A percentile compares a stretch with the other conserved stretches of the same genome.
phyloP scores from a whole-genome alignment of 345 rosid genomes.

The Lumnitzera racemosa region DNA sequence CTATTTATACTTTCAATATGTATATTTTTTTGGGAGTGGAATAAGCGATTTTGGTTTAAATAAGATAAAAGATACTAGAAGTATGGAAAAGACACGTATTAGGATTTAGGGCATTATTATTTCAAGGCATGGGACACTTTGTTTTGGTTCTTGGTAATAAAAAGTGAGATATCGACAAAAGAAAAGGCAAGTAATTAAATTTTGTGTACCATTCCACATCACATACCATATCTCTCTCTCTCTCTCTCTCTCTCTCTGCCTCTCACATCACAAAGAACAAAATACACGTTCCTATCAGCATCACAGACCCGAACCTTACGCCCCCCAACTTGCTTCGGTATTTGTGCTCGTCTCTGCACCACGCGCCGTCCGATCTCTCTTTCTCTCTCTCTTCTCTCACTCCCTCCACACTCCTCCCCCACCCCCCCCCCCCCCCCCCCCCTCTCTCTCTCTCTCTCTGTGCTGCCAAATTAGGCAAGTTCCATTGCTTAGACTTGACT shows the following conservation, averaged over 20 bases:
- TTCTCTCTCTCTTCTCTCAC: neutral
- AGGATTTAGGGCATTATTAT: too few relatives aligned
- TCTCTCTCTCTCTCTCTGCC: constrained; percentile 7
- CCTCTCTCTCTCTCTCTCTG: neutral
- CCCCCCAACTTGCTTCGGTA: constrained; percentile 10
- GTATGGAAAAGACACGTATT: too few relatives aligned
- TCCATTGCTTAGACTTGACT: neutral
- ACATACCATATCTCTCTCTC: constrained; percentile 11
- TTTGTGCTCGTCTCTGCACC: constrained; percentile 15
- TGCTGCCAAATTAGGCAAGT: constrained; percentile 7
- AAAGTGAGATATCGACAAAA: too few relatives aligned
- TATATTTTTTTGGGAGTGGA: too few relatives aligned
- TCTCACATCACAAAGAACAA: neutral
- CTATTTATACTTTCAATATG: too few relatives aligned
- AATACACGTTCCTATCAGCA: constrained; percentile 27
- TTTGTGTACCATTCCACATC: constrained; percentile 21
- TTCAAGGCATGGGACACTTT: too few relatives aligned
- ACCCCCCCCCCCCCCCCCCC: neutral
- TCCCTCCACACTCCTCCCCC: neutral
- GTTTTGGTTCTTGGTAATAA: too few relatives aligned
- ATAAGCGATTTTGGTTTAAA: too few relatives aligned
- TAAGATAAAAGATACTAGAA: too few relatives aligned
- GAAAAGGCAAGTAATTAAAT: too few relatives aligned
- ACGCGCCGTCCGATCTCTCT: neutral
- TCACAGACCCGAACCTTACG: constrained; percentile 7